These are phyloP conservation scores for Leccinum barrowsii DNA, from an alignment of 768 basidiomycete species.

Conservation along the genomic window DNA sequence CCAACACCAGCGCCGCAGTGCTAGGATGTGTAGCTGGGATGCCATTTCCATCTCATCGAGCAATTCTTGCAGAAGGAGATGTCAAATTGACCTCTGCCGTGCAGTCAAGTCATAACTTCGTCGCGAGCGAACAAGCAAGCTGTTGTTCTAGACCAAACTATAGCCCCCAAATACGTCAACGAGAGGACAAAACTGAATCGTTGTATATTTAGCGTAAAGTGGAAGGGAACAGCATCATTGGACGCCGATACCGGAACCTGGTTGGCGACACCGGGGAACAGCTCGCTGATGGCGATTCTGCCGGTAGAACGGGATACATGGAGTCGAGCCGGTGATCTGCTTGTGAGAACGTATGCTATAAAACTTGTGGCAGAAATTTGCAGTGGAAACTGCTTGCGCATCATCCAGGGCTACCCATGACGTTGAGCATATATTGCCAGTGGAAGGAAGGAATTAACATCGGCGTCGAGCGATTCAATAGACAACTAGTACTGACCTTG, in stretches of 20 bases:
- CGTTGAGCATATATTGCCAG: conserved; percentile 80
- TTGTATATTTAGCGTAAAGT: conserved; percentile 95
- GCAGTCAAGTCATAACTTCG: conserved; percentile 80
- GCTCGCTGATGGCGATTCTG: conserved; percentile 87
- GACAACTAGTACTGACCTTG: conserved; percentile 47
- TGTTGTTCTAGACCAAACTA: conserved; percentile 93
- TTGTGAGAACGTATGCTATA: conserved; percentile 86
- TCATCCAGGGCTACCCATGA: conserved; percentile 87
- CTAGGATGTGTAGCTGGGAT: background rate
- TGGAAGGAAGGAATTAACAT: background rate
- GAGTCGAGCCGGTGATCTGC: conserved; percentile 80
- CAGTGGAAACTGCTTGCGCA: conserved; percentile 94
- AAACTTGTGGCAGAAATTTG: conserved; percentile 88
- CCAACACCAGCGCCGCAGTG: background rate
- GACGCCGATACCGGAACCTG: conserved; percentile 66
- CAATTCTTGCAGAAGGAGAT: conserved; percentile 53
- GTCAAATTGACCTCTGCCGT: conserved; percentile 57
- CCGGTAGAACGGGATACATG: conserved; percentile 89
- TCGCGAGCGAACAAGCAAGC: conserved; percentile 85
- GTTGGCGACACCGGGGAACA: conserved; percentile 64
- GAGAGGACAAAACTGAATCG: conserved; percentile 43
- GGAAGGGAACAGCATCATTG: conserved; percentile 90
- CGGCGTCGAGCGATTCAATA: background rate
- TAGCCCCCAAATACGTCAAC: background rate
- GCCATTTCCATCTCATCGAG: conserved; percentile 42